phyloP scores from a whole-genome alignment of 306 rosid genomes.

The Bauhinia variegata region DNA sequence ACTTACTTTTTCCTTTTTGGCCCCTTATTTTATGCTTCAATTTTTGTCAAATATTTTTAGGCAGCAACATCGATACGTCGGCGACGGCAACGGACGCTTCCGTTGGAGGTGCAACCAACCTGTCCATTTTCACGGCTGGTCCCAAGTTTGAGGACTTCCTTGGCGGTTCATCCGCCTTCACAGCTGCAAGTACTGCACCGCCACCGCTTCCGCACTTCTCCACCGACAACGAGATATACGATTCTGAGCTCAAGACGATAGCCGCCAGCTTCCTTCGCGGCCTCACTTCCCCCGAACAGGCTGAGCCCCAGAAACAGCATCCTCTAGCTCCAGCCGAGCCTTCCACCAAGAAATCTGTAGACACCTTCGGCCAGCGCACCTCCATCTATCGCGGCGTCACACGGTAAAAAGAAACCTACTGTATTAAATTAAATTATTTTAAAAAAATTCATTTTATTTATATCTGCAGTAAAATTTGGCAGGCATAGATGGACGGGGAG shows the following conservation, averaged over 20 bases:
- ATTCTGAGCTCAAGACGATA: conserved; percentile 76
- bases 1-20: too few relatives aligned
- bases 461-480: background rate
- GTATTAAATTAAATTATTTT: background rate
- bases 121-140: conserved; percentile 58
- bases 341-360: conserved; percentile 61
- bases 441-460: background rate
- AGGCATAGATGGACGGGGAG: conserved; percentile 99
- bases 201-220: conserved; percentile 45
- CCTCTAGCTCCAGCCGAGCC: conserved; percentile 32
- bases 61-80: conserved; percentile 15
- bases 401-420: conserved; percentile 52
- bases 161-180: conserved; percentile 44
- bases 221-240: conserved; percentile 52
- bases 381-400: conserved; percentile 98
- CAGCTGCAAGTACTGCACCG: conserved; percentile 11
- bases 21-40: background rate
- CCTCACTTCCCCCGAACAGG: conserved; percentile 37
- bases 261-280: conserved; percentile 84
- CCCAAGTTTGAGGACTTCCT: conserved; percentile 89
- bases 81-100: conserved; percentile 29
- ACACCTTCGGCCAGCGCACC: conserved; percentile 95
- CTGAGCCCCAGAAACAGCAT: conserved; percentile 36
- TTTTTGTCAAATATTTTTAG: background rate
- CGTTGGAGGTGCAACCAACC: conserved; percentile 40